Base-by-base conservation (phyloP, 2,329 filamentous ascomycete genomes). In the Bipolaris victoriae region DNA sequence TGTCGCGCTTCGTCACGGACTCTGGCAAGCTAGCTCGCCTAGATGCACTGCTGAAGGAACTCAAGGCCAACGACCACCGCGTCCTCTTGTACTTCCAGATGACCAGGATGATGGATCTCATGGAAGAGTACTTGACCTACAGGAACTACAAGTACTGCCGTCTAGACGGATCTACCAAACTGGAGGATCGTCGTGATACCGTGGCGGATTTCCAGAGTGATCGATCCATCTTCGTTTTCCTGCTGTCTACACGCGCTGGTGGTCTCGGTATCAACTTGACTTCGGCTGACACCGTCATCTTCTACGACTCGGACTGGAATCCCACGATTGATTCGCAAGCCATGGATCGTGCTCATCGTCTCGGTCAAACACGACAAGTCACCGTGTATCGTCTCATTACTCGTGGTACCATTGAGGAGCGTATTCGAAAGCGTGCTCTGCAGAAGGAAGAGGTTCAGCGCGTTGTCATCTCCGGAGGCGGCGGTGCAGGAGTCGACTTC, bases 271-370 rank as follows among this genome's bases (percentile, higher is more conserved):
- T 99, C 83, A 99, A 99, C 73, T 82, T 99, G 66, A 98, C 95
- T 5, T 90, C 91, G 50, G 95, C 95, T 18, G 95, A 99, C 76
- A 99, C 95, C 0, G 95, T 99, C 79, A 98, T 99, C 78, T 99
- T 99, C 81, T 99, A 99, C 83, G 95, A 99, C 76, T 96, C 92
- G 10, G 95, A 99, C 77, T 99, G 95, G 95, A 99, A 99, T 76
- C 95, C 95, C 0, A 98, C 95, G 3, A 98, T 98, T 71, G 95
- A 99, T 76, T 96, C 91, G 51, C 95, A 99, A 77, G 95, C 95
- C 78, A 98, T 98, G 95, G 95, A 99, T 78, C 90, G 95, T 77
- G 95, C 95, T 11, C 95, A 99, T 86, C 91, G 95, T 85, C 86
- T 99, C 35, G 95, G 95, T 48, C 94, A 99, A 78, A 98, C 94